These are phyloP conservation scores for Rhizopogon parksii DNA, from an alignment of 1,284 basidiomycete genomes.

Conservation along the genomic window DNA sequence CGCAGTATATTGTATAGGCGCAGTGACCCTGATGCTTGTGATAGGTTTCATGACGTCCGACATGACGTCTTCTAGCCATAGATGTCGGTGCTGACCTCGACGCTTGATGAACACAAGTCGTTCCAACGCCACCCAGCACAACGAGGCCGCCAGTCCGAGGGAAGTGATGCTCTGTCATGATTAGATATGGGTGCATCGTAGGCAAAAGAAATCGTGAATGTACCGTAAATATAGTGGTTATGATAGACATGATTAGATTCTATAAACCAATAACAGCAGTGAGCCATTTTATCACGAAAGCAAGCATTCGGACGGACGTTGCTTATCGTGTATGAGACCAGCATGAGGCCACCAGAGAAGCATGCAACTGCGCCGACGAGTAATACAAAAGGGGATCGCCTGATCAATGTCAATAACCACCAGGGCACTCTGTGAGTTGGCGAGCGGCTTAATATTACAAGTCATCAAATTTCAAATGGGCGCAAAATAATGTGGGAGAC, in stretches of 20 bases:
- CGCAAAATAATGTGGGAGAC: constrained; percentile 12
- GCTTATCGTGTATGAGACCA: constrained; percentile 38
- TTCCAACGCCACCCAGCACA: constrained; percentile 64
- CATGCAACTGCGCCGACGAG: constrained; percentile 42
- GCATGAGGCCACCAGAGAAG: constrained; percentile 40
- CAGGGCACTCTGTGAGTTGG: constrained; percentile 42
- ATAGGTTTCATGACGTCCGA: constrained; percentile 8
- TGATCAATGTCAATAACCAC: constrained; percentile 47
- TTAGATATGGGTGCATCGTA: background rate
- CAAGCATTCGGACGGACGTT: constrained; percentile 19
- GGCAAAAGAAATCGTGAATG: constrained; percentile 11
- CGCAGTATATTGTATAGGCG: background rate
- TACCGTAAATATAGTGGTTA: constrained; percentile 61
- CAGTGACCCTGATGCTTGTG: background rate
- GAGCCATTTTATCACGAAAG: background rate
- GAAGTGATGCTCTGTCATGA: constrained; percentile 38
- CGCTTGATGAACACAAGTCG: constrained; percentile 58
- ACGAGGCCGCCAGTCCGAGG: constrained; percentile 60
- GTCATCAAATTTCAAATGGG: background rate
- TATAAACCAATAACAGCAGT: constrained; percentile 20
- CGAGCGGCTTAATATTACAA: constrained; percentile 31
- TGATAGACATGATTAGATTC: constrained; percentile 45
- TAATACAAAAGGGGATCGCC: constrained; percentile 40
- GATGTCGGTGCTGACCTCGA: constrained; percentile 53
- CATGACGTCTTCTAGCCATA: constrained; percentile 62